phyloP scores from a whole-genome alignment of 148 eudicot species.

The Cornus florida region DNA sequence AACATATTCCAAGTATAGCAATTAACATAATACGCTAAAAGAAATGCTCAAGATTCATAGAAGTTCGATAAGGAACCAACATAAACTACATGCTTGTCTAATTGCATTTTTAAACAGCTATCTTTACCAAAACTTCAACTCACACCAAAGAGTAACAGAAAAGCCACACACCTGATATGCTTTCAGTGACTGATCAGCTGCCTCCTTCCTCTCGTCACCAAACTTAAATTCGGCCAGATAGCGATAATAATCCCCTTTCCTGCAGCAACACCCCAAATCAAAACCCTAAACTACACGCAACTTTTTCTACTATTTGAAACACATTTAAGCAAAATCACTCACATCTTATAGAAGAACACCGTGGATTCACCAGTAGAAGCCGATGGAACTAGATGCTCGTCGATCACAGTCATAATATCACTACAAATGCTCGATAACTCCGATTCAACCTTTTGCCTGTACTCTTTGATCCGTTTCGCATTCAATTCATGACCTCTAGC shows the following conservation, averaged over 20 bases:
- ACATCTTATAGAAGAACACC: conserved; percentile 70
- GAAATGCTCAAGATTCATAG: too few species aligned
- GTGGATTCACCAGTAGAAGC: conserved; percentile 54
- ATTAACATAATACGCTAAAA: background rate
- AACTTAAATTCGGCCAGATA: conserved; percentile 43
- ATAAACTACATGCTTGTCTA: too few species aligned
- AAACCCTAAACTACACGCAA: background rate
- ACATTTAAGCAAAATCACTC: conserved; percentile 4
- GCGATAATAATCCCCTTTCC: conserved; percentile 49
- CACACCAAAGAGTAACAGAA: background rate
- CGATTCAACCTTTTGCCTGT: conserved; percentile 50
- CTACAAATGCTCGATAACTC: conserved; percentile 53
- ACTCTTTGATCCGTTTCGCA: conserved; percentile 48
- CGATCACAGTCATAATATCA: conserved; percentile 52
- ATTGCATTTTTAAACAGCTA: too few species aligned
- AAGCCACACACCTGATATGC: conserved; percentile 36
- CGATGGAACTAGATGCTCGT: conserved; percentile 57
- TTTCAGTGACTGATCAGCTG: conserved; percentile 38
- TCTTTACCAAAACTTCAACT: too few species aligned
- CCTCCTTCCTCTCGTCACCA: conserved; percentile 37
- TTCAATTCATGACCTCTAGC: conserved; percentile 50
- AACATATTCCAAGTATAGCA: background rate
- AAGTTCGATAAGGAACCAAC: too few species aligned
- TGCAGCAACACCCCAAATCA: conserved; percentile 19
- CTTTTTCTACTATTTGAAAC: background rate